Percentiles rank a stretch among this genome's conserved stretches.
phyloP scores from a whole-genome alignment of 2,329 filamentous ascomycete species.

The Cercospora sp. region DNA sequence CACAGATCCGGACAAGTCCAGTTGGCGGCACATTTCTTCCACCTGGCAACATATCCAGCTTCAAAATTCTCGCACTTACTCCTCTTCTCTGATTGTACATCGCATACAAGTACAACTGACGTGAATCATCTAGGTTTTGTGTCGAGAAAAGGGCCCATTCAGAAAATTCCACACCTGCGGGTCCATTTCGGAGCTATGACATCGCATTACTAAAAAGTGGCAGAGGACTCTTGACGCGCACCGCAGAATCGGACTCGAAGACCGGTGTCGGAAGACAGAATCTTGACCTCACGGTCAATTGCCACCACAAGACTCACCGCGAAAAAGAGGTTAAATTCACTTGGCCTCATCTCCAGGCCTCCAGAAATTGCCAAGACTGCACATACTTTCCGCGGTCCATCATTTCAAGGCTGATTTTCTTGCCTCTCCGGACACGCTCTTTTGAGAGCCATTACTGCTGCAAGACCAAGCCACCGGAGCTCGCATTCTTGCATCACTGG shows the following conservation, averaged over 20 bases:
- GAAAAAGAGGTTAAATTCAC: background rate
- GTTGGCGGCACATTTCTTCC: background rate
- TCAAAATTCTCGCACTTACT: background rate
- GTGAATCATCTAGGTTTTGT: background rate
- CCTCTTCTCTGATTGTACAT: background rate
- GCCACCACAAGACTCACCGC: constrained; percentile 21
- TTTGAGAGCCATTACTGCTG: background rate
- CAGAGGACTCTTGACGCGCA: constrained; percentile 3
- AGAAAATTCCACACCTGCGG: constrained; percentile 19
- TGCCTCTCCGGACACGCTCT: background rate
- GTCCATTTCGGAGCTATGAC: constrained; percentile 14
- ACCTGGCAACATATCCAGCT: background rate
- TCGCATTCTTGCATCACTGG: background rate
- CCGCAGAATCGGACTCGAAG: constrained; percentile 1
- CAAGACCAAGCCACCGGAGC: too few relatives aligned
- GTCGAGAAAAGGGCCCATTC: background rate
- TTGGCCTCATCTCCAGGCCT: background rate
- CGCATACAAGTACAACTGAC: background rate
- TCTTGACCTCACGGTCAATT: constrained; percentile 29
- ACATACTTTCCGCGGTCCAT: background rate
- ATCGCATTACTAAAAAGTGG: constrained; percentile 16
- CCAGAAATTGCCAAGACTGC: background rate
- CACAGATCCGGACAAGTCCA: background rate
- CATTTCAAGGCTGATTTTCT: background rate
- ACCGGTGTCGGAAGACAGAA: constrained; percentile 17